A percentile compares a stretch with the other conserved stretches of the same genome.
phyloP scores from a whole-genome alignment of 2,329 filamentous ascomycete species.

The Fusarium equiseti region DNA sequence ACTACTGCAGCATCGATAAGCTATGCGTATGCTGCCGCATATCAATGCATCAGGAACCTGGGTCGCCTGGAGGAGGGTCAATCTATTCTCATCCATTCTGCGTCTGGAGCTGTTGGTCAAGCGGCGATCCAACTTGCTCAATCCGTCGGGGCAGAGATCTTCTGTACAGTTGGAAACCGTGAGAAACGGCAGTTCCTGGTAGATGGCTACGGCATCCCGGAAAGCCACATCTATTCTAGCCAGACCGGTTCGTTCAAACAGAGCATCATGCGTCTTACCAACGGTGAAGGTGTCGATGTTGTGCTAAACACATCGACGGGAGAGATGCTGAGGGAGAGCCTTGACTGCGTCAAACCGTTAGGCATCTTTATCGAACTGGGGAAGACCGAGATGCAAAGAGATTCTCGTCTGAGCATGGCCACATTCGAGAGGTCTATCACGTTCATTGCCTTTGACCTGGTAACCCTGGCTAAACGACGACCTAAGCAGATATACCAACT shows the following conservation, averaged over 20 bases:
- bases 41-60: slow-evolving; percentile 7
- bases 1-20: background rate
- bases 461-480: background rate
- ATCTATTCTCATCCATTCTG: slow-evolving; percentile 10
- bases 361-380: slow-evolving; percentile 5
- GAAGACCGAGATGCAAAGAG: background rate
- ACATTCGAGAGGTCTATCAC: slow-evolving; percentile 10
- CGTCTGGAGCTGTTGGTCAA: slow-evolving; percentile 7
- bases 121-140: slow-evolving; percentile 1
- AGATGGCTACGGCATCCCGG: background rate
- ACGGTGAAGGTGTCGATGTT: background rate
- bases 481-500: background rate
- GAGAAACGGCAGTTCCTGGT: background rate
- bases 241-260: background rate
- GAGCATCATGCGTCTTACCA: slow-evolving; percentile 1
- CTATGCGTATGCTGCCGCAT: background rate
- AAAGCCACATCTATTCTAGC: background rate
- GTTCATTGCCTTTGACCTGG: slow-evolving; percentile 3
- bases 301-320: slow-evolving; percentile 4
- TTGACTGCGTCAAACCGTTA: slow-evolving; percentile 2
- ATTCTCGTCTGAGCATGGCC: background rate
- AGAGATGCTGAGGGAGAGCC: slow-evolving; percentile 11
- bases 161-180: slow-evolving; percentile 2
- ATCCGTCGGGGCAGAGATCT: background rate
- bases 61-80: background rate